Conservation (phyloP, 2,329 filamentous ascomycete genomes). For the Ophioceras dolichostomum region DNA sequence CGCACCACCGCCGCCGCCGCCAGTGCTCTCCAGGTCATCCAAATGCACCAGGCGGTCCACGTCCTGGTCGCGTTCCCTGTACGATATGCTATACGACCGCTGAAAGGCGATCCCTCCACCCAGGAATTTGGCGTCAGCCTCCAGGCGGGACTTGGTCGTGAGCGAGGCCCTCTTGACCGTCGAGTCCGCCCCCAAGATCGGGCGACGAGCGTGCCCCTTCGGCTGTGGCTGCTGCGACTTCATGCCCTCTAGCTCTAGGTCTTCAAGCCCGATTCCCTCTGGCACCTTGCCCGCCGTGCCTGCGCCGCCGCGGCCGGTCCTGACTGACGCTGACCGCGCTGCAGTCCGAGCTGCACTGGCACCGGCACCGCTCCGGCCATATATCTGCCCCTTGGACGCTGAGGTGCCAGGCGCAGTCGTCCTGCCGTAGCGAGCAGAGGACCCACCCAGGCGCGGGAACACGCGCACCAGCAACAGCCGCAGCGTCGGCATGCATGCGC, state of each 20-base stretch:
- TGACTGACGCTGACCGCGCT: background rate
- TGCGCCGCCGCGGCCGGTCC: background rate
- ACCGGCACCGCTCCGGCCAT: too few species aligned
- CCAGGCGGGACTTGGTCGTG: too few species aligned
- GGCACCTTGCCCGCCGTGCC: background rate
- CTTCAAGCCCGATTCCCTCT: too few species aligned
- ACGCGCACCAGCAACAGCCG: constrained; percentile 15
- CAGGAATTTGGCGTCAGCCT: too few species aligned
- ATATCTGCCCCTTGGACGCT: too few species aligned
- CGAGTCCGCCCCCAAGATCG: background rate
- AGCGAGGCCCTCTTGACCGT: background rate
- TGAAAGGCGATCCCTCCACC: constrained; percentile 7
- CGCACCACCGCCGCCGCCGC: too few species aligned
- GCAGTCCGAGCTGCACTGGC: too few species aligned
- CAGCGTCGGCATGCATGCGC: constrained; percentile 19
- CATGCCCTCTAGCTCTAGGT: too few species aligned
- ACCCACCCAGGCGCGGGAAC: constrained; percentile 12
- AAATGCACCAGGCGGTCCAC: constrained; percentile 9
- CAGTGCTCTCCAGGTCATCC: constrained; percentile 6
- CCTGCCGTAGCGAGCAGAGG: constrained; percentile 2
- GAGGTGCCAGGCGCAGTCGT: too few species aligned
- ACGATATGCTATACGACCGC: constrained; percentile 8
- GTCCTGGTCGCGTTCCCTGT: constrained; percentile 7
- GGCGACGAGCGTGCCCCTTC: background rate
- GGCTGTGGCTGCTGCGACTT: background rate